Base-by-base conservation (phyloP, 2,329 filamentous ascomycete species). In the Fusarium tricinctum region DNA sequence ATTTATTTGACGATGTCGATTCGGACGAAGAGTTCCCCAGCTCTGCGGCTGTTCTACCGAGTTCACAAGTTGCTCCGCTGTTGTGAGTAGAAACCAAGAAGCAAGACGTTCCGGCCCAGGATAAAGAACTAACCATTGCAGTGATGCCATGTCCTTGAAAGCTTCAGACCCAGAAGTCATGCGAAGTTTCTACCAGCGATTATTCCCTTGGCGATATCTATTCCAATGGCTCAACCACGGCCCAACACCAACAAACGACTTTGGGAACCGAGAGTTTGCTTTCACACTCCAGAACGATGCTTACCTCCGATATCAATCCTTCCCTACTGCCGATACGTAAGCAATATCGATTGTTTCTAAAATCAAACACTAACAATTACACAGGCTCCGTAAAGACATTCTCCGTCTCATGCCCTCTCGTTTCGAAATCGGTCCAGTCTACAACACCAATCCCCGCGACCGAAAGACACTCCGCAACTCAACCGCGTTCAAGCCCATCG, bases 161-260 rank as follows among this genome's bases (percentile, higher is more conserved):
- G 84, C 86, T 42, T 92, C 89, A 39, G 93, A 97, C 71, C 89
- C 92, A 3, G 92, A 94, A 75, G 87, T 97, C 13, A 94, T 98
- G 89, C 89, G 92, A 73, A 92, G 91, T 68, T 99, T 97, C 82
- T 99, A 99, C 78, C 92, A 97, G 76, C 92, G 96, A 47, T 85
- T 99, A 38, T 98, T 98, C 74, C 96, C 96, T 6, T 99, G 97
- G 85, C 89, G 94, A 62, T 91, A 93, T 65, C 89, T 98, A 20
- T 99, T 97, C 81, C 94, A 97, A 79, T 99, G 96, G 96, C 88
- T 99, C 47, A 99, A 98, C 77, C 96, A 98, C 80, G 93, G 92
- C 54, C 91, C 93, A 8, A 89, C 89, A 8, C 94, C 96, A 0
- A 91, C 91, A 6, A 91, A 90, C 69, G 94, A 98, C 80, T 98